Base-by-base conservation (phyloP, 768 basidiomycete species). In the Ramaria rubella region DNA sequence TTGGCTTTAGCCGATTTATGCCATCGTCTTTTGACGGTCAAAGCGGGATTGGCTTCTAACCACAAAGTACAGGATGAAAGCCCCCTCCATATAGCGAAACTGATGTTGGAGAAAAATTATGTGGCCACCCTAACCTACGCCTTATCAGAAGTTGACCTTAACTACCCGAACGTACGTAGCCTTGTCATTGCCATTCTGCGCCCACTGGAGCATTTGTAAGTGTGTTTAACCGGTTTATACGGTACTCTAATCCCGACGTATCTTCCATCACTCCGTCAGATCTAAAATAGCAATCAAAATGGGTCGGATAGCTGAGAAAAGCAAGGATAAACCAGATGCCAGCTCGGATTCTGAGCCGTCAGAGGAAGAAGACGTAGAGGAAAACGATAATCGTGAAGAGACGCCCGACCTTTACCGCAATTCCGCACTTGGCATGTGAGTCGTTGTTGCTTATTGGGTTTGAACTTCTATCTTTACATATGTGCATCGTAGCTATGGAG, bases 241-340 rank as follows among this genome's bases (percentile, higher is more conserved):
- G 60, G n/a, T 62, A 55, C 62, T 29, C 14, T 38, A 8, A 33
- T 38, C n/a, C 34, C 26, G 4, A 30, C 23, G 9, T 33, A 26
- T 38, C 24, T 49, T 48, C 23, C 21, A 29, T 27, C 31, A 36
- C 5, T 23, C 48, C 45, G 60, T 59, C 56, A 95, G 93, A 50
- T 90, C 96, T 17, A 96, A 95, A 69, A 79, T 94, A 53, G 94
- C 95, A n/a, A 97, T 96, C 71, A 97, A 95, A 71, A 94, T 98
- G 90, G 95, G 92, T 49, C 82, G 86, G 40, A 77, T 84, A 8
- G 80, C 85, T 14, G 79, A 79, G 46, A 89, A 84, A 69, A 71
- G 63, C 42, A 88, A 87, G 64, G 85, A 83, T 23, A 66, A 67
- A 23, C 62, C 70, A 11, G 83, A 82, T 26, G 83, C 82, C 45